Conservation (phyloP, 371 early-diverging fungal species). For the Vairimorpha apis region DNA sequence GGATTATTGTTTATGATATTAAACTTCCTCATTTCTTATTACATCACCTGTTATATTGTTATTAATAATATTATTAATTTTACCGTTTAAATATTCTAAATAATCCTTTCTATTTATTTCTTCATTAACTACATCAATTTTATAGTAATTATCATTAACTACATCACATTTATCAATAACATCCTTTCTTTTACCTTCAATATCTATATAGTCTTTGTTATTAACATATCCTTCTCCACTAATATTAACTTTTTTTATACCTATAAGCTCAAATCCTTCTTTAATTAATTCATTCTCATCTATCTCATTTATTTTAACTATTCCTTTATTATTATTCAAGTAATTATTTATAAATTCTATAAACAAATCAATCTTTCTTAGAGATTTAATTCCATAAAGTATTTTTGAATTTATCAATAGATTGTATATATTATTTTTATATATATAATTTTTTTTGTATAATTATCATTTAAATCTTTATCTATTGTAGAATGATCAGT, state of each 20-base stretch:
- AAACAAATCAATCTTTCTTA: constrained; percentile 26
- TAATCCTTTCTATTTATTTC: background rate
- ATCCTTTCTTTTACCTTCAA: no score
- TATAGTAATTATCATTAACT: no score
- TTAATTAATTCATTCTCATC: constrained; percentile 1
- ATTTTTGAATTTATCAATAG: background rate
- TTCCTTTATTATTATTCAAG: background rate
- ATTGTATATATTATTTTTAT: no score
- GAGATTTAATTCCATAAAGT: background rate
- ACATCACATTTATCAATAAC: no score
- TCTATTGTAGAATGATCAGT: no score
- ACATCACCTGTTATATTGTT: background rate
- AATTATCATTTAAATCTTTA: no score
- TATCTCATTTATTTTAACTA: background rate
- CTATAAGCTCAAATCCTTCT: background rate
- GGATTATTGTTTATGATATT: no score
- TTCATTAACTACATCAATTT: no score
- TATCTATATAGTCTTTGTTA: constrained; percentile 17
- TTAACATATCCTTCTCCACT: constrained; percentile 15
- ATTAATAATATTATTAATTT: constrained; percentile 19
- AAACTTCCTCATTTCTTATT: no score
- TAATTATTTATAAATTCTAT: background rate
- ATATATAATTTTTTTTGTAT: no score
- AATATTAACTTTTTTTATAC: background rate
- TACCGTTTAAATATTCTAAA: background rate